A percentile compares a stretch with the other conserved stretches of the same genome.
phyloP scores from a whole-genome alignment of 2,329 filamentous ascomycete genomes.

The Fonsecaea pugnacius region DNA sequence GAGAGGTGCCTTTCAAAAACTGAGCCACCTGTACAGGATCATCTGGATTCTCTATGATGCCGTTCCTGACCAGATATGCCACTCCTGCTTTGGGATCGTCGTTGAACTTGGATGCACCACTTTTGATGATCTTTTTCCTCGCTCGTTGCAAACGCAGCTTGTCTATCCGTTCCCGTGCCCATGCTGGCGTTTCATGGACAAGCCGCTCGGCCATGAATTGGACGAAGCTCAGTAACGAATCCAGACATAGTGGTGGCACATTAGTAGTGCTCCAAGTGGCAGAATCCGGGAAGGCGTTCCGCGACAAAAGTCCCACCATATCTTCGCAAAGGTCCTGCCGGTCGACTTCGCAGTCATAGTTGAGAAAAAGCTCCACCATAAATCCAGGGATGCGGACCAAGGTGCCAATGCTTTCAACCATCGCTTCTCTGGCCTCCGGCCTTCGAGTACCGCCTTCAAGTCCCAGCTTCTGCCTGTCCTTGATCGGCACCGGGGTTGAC shows the following conservation, averaged over 20 bases:
- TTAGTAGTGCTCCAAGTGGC: conserved; percentile 99
- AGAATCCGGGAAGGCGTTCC: conserved; percentile 94
- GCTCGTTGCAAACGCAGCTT: conserved; percentile 71
- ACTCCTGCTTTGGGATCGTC: conserved; percentile 90
- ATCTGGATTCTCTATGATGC: conserved; percentile 76
- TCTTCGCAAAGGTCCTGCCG: conserved; percentile 92
- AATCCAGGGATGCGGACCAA: conserved; percentile 91
- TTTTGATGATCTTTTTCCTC: conserved; percentile 85
- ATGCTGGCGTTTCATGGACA: conserved; percentile 65
- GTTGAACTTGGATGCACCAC: conserved; percentile 89
- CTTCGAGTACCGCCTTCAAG: conserved; percentile 89
- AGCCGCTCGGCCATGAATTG: conserved; percentile 89
- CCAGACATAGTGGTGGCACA: conserved; percentile 90
- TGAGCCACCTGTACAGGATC: conserved; percentile 78
- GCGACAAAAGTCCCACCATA: conserved; percentile 86
- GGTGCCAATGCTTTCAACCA: conserved; percentile 95
- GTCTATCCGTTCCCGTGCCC: conserved; percentile 67
- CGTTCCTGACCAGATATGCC: conserved; percentile 80
- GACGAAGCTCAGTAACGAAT: conserved; percentile 86
- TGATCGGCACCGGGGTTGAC: conserved; percentile 85
- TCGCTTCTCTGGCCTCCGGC: conserved; percentile 93
- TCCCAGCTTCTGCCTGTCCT: conserved; percentile 88
- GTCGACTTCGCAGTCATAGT: conserved; percentile 96
- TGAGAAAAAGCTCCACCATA: conserved; percentile 93
- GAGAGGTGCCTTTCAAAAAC: conserved; percentile 84